Evolutionary conservation across 23 red algal species (phyloP).

Genomic region (Gracilaria gracilis): DNA sequence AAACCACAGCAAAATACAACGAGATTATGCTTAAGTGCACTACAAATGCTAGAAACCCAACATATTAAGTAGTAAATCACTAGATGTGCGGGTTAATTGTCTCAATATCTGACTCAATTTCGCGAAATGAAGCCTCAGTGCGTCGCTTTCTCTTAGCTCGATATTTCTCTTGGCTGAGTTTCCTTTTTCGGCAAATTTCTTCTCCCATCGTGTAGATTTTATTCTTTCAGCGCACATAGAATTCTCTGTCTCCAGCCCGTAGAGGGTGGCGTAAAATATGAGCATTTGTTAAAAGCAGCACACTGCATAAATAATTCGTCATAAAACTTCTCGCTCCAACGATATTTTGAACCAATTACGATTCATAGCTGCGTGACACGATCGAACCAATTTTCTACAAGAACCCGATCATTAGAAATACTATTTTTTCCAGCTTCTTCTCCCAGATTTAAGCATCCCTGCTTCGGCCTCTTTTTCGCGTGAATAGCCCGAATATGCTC

Average conservation of each 20-base stretch:
- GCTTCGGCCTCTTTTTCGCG: neutral
- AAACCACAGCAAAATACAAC: too few relatives aligned
- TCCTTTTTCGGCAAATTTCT: neutral
- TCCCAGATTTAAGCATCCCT: neutral
- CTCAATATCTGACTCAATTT: neutral
- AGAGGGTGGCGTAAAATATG: conserved; percentile 15
- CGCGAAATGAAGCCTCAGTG: neutral
- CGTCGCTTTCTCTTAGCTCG: neutral
- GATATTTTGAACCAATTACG: conserved; percentile 3
- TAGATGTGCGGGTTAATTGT: neutral
- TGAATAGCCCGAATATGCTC: conserved; percentile 8
- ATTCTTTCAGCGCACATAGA: conserved; percentile 2
- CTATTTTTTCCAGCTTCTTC: conserved; percentile 5
- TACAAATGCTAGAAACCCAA: too few relatives aligned
- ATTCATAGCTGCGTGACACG: neutral
- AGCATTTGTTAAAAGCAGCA: conserved; percentile 24
- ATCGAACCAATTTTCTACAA: conserved; percentile 16
- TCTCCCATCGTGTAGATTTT: neutral
- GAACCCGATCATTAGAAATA: neutral
- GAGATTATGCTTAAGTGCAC: too few relatives aligned
- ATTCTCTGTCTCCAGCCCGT: conserved; percentile 12
- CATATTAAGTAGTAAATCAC: neutral
- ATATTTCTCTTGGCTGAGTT: neutral
- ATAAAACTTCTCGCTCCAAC: conserved; percentile 25
- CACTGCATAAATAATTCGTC: conserved; percentile 7